A percentile compares a stretch with the other conserved stretches of the same genome.
Evolutionary conservation across 768 basidiomycete species (phyloP).

Genomic region (Lactifluus rugatus): DNA sequence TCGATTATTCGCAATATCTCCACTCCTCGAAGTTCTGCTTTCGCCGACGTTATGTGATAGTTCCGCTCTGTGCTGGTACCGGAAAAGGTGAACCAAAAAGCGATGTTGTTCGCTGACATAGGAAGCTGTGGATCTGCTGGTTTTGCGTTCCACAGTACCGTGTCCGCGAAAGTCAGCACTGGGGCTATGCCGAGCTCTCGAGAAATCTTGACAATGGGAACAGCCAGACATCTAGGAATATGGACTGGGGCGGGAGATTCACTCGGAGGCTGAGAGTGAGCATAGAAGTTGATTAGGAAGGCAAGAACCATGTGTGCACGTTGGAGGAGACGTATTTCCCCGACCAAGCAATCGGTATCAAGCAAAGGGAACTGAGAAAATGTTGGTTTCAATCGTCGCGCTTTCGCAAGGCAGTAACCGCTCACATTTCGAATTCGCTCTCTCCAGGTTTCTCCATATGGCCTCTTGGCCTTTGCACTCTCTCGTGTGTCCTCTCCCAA

Average conservation of each 20-base stretch:
- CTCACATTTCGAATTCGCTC: constrained; percentile 47
- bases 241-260: constrained; percentile 32
- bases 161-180: constrained; percentile 91
- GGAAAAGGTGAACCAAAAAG: constrained; percentile 68
- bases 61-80: constrained; percentile 72
- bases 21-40: constrained; percentile 77
- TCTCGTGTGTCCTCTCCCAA: constrained; percentile 48
- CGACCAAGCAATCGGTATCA: constrained; percentile 40
- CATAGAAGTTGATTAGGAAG: constrained; percentile 85
- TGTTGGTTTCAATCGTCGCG: background rate
- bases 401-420: background rate
- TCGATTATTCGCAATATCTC: constrained; percentile 82
- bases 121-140: constrained; percentile 47
- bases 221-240: constrained; percentile 67
- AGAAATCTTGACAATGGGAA: constrained; percentile 73
- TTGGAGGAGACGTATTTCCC: constrained; percentile 54
- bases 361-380: constrained; percentile 59
- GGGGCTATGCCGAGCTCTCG: constrained; percentile 77
- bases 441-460: constrained; percentile 62
- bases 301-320: constrained; percentile 85
- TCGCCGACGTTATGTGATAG: constrained; percentile 81
- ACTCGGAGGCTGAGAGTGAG: constrained; percentile 59
- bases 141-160: constrained; percentile 89
- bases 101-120: constrained; percentile 63
- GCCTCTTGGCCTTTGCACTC: constrained; percentile 38